phyloP scores from a whole-genome alignment of 306 rosid genomes.

The Styphnolobium japonicum region DNA sequence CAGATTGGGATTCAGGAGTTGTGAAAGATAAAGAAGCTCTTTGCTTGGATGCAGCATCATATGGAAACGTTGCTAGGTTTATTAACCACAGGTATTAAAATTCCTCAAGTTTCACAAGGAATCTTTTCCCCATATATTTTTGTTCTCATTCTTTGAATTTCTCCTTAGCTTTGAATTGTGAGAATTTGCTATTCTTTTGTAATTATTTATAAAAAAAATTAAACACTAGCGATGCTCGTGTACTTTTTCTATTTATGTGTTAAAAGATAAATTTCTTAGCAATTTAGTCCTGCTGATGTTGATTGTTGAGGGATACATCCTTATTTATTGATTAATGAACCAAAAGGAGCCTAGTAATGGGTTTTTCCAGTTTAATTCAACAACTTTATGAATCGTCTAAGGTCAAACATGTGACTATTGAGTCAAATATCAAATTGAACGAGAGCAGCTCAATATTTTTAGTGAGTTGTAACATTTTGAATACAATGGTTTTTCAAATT shows the following conservation, averaged over 20 bases:
- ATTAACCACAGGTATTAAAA: conserved; percentile 82
- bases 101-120: conserved; percentile 10
- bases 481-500: background rate
- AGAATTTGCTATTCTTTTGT: background rate
- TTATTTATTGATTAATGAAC: background rate
- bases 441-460: background rate
- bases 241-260: background rate
- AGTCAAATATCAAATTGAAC: conserved; percentile 1
- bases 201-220: background rate
- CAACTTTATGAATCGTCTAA: background rate
- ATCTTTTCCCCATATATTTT: background rate
- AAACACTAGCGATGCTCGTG: background rate
- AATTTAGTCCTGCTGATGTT: background rate
- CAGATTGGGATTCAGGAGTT: conserved; percentile 63
- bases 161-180: background rate
- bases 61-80: conserved; percentile 85
- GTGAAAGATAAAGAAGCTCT: conserved; percentile 68
- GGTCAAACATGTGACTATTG: conserved; percentile 10
- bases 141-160: background rate
- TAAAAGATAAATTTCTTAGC: background rate
- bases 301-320: background rate
- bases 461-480: background rate
- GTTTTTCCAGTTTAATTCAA: background rate
- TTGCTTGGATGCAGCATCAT: conserved; percentile 80
- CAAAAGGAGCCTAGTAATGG: background rate